These are phyloP conservation scores for Camelina hispida DNA, from an alignment of 345 rosid species.

Conservation along the genomic window DNA sequence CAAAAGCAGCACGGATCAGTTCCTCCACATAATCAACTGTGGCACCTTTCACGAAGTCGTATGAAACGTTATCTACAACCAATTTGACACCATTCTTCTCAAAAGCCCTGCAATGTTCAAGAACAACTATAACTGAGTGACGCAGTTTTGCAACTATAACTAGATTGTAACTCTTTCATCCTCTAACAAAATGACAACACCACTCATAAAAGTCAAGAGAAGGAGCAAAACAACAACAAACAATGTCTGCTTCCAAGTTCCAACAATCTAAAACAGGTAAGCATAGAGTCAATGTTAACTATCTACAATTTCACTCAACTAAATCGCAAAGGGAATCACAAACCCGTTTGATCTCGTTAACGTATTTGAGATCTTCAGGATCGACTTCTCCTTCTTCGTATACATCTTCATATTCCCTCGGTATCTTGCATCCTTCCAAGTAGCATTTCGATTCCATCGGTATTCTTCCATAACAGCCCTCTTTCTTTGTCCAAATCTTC, in stretches of 20 bases:
- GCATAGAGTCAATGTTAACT: too few relatives aligned
- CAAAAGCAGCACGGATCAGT: constrained; percentile 89
- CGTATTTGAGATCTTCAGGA: too few relatives aligned
- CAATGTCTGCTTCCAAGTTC: not conserved
- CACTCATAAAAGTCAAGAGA: constrained; percentile 27
- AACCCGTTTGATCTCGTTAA: too few relatives aligned
- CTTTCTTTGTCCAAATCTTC: too few relatives aligned
- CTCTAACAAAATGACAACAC: constrained; percentile 59
- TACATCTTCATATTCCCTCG: too few relatives aligned
- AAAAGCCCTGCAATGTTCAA: constrained; percentile 56
- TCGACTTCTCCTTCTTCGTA: too few relatives aligned
- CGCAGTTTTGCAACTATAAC: constrained; percentile 43
- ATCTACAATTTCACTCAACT: too few relatives aligned
- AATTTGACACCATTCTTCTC: constrained; percentile 76
- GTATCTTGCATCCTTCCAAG: too few relatives aligned
- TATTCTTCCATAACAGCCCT: too few relatives aligned
- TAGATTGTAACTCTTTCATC: constrained; percentile 75
- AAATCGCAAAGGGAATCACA: too few relatives aligned
- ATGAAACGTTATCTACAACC: constrained; percentile 80
- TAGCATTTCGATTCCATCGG: too few relatives aligned
- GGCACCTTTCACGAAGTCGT: constrained; percentile 94
- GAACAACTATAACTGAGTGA: not conserved
- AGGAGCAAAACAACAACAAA: constrained; percentile 14
- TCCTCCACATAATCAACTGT: constrained; percentile 92
- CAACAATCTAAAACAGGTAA: constrained; percentile 2